Evolutionary conservation across 495 filamentous ascomycete species (phyloP).

Genomic region (Penicillium canariense): DNA sequence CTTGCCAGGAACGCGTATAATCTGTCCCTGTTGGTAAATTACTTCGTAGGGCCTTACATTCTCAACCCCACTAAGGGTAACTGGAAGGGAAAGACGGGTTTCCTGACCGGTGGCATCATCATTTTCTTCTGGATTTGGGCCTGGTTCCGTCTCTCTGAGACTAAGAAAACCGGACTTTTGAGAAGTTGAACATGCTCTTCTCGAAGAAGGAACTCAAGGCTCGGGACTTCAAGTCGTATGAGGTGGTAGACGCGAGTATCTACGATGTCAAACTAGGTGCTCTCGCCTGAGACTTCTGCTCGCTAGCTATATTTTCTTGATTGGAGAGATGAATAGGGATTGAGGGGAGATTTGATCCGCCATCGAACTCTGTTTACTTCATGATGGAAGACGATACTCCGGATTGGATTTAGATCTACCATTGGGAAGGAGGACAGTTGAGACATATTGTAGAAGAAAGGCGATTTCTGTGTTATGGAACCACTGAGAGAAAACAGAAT

Average conservation of each 20-base stretch:
- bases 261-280: constrained; percentile 1
- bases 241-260: background rate
- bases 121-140: background rate
- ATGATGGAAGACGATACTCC: background rate
- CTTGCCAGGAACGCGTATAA: constrained; percentile 61
- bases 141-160: background rate
- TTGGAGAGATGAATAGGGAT: background rate
- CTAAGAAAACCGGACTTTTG: background rate
- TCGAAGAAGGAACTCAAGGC: constrained; percentile 2
- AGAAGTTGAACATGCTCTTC: constrained; percentile 3
- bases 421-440: too few species aligned
- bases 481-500: too few species aligned
- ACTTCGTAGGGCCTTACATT: background rate
- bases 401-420: background rate
- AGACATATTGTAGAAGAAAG: too few species aligned
- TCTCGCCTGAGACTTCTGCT: background rate
- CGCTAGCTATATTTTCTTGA: background rate
- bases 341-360: background rate
- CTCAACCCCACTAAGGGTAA: constrained; percentile 2
- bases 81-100: constrained; percentile 1
- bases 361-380: background rate
- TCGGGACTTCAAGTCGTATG: constrained; percentile 2
- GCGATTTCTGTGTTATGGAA: too few species aligned
- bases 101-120: constrained; percentile 1
- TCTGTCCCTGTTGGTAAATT: background rate